Conservation (phyloP, 148 eudicot species). For the Drosera capensis region DNA sequence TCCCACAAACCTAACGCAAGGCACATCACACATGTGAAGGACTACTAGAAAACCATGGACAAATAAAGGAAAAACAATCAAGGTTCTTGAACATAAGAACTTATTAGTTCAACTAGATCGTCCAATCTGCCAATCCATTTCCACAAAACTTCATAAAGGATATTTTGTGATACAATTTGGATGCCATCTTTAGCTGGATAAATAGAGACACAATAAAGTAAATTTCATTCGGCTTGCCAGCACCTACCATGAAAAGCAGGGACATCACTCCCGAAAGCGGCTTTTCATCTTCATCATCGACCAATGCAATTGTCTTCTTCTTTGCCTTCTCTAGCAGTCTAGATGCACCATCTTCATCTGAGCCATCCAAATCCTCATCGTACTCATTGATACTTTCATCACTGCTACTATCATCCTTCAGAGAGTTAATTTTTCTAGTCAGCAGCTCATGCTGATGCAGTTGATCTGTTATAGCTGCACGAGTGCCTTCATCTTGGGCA, state of each 20-base stretch:
- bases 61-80: too few species aligned
- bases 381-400: slow-evolving; percentile 49
- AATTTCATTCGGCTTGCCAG: background rate
- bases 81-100: too few species aligned
- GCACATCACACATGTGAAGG: too few species aligned
- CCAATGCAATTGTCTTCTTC: slow-evolving; percentile 47
- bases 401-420: slow-evolving; percentile 52
- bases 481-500: slow-evolving; percentile 87
- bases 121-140: too few species aligned
- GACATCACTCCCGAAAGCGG: slow-evolving; percentile 76
- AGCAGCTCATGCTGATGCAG: slow-evolving; percentile 57
- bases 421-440: slow-evolving; percentile 73
- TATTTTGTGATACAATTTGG: too few species aligned
- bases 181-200: too few species aligned
- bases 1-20: slow-evolving; percentile 61
- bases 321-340: slow-evolving; percentile 62
- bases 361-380: slow-evolving; percentile 37
- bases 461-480: slow-evolving; percentile 79
- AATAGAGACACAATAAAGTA: background rate
- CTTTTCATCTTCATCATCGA: slow-evolving; percentile 56
- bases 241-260: slow-evolving; percentile 87
- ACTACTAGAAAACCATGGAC: too few species aligned
- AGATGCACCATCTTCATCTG: slow-evolving; percentile 39
- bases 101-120: too few species aligned
- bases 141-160: too few species aligned